Conservation (phyloP, 2,329 filamentous ascomycete genomes). For the Xylaria sp. region DNA sequence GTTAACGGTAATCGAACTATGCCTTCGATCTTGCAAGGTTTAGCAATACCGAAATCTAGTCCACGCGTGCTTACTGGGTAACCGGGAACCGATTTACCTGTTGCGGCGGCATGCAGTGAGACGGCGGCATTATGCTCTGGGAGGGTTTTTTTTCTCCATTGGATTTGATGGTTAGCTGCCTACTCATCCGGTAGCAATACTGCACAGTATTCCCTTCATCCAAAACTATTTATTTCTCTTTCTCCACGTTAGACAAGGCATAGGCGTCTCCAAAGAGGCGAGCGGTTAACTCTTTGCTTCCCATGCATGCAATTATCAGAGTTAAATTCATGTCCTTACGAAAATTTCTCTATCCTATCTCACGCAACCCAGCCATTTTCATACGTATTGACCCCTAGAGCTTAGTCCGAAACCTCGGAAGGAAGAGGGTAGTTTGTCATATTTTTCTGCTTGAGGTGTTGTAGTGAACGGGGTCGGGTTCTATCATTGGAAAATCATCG, state of each 20-base stretch:
- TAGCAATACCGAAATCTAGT: too few relatives aligned
- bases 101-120: too few relatives aligned
- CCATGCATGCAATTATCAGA: not conserved
- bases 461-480: not conserved
- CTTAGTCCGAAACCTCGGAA: too few relatives aligned
- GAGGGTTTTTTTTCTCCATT: too few relatives aligned
- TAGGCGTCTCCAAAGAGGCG: constrained; percentile 12
- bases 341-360: constrained; percentile 5
- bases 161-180: too few relatives aligned
- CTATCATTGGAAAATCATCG: not conserved
- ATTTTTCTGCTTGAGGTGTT: not conserved
- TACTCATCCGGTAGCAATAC: too few relatives aligned
- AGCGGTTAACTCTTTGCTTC: constrained; percentile 18
- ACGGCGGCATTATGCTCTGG: too few relatives aligned
- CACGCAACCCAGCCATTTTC: not conserved
- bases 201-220: too few relatives aligned
- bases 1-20: too few relatives aligned
- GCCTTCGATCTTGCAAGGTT: too few relatives aligned
- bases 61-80: too few relatives aligned
- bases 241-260: constrained; percentile 20
- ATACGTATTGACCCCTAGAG: not conserved
- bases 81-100: too few relatives aligned
- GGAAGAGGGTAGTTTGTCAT: constrained; percentile 8
- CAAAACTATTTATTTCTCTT: not conserved
- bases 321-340: constrained; percentile 9